Evolutionary conservation across 202 grass and related monocot genomes (phyloP).

Genomic region (Zoysia matrella): DNA sequence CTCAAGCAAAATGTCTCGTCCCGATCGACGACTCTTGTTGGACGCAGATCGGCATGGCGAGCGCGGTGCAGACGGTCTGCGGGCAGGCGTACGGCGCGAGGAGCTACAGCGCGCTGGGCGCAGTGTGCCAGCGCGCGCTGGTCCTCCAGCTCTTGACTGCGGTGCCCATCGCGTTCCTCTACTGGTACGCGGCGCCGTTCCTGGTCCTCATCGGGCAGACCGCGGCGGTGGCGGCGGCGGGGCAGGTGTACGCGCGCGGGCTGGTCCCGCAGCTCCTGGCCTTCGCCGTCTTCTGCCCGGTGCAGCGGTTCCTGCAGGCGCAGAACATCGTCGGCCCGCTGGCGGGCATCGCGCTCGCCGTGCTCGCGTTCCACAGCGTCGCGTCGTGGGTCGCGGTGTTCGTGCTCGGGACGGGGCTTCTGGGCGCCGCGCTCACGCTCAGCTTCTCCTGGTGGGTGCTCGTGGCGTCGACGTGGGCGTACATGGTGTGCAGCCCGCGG

Average conservation of each 20-base stretch:
- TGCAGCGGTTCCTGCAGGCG: constrained; percentile 83
- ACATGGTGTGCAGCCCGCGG: constrained; percentile 56
- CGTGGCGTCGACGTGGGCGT: constrained; percentile 57
- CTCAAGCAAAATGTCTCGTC: background rate
- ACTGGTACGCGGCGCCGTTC: constrained; percentile 63
- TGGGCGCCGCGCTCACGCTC: constrained; percentile 58
- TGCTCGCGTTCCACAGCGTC: constrained; percentile 63
- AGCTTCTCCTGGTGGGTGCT: constrained; percentile 83
- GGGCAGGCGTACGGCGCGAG: constrained; percentile 79
- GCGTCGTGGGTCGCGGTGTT: constrained; percentile 63
- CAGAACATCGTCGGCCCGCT: constrained; percentile 83
- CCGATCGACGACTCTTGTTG: background rate
- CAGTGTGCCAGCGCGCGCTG: constrained; percentile 70
- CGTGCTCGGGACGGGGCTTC: constrained; percentile 56
- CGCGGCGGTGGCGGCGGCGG: constrained; percentile 47
- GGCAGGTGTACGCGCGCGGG: constrained; percentile 68
- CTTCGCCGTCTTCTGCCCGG: constrained; percentile 74
- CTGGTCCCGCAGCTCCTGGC: constrained; percentile 70
- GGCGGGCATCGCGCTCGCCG: constrained; percentile 49
- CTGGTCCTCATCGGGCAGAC: constrained; percentile 61
- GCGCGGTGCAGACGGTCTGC: constrained; percentile 78
- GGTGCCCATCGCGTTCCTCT: constrained; percentile 58
- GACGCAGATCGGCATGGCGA: constrained; percentile 75
- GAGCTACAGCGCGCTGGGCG: constrained; percentile 59
- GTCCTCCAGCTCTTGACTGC: constrained; percentile 60